Percentiles rank a stretch among this genome's conserved stretches.
Conservation (phyloP, 148 eudicot genomes). For the Fagopyrum homotropicum region DNA sequence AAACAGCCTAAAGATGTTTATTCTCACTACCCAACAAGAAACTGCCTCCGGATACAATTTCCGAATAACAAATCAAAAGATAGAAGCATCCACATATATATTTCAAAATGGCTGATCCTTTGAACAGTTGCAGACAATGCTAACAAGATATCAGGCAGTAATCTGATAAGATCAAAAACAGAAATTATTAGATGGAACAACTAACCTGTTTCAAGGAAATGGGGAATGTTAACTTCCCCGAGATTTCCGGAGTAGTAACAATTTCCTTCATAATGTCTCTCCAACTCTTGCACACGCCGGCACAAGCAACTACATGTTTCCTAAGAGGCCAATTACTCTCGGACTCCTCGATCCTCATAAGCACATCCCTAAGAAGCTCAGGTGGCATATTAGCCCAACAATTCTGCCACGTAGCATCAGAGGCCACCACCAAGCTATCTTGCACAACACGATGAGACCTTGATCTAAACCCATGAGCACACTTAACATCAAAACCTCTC, state of each 20-base stretch:
- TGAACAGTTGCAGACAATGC: neutral
- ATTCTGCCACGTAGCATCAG: slow-evolving; percentile 68
- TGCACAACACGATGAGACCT: slow-evolving; percentile 70
- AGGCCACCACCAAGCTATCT: slow-evolving; percentile 37
- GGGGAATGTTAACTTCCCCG: slow-evolving; percentile 73
- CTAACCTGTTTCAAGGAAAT: slow-evolving; percentile 86
- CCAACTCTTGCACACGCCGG: slow-evolving; percentile 86
- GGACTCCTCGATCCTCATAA: slow-evolving; percentile 70
- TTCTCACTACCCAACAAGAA: neutral
- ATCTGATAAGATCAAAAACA: neutral
- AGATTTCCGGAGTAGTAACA: slow-evolving; percentile 52
- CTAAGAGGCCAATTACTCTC: slow-evolving; percentile 66
- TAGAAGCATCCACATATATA: neutral
- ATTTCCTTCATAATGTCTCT: slow-evolving; percentile 73
- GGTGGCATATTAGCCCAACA: slow-evolving; percentile 92
- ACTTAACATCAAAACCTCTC: slow-evolving; percentile 61
- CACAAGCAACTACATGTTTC: slow-evolving; percentile 69
- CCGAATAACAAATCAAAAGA: neutral
- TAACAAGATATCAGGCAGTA: neutral
- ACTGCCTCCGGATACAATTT: neutral
- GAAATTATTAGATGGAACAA: neutral
- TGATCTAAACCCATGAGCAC: slow-evolving; percentile 57
- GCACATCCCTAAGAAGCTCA: slow-evolving; percentile 79
- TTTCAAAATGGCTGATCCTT: neutral
- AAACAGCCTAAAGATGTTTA: neutral